Conservation (phyloP, 169 alveolate genomes). For the Eimeria necatrix region DNA sequence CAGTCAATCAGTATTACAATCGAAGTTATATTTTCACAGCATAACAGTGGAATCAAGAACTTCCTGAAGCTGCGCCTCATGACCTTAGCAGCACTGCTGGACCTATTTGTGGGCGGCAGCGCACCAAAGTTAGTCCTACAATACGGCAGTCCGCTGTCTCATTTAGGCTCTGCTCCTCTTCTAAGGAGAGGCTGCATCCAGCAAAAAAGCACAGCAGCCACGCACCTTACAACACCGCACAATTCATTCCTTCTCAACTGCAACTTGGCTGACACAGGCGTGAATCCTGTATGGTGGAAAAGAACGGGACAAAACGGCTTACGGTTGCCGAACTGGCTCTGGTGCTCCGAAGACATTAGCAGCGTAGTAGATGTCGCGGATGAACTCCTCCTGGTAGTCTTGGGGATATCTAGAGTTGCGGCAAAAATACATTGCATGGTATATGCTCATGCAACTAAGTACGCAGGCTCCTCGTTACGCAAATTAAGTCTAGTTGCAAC, state of each 20-base stretch:
- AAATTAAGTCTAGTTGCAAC: neutral
- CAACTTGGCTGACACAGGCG: too few relatives aligned
- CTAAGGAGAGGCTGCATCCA: constrained; percentile 80
- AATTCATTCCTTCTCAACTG: too few relatives aligned
- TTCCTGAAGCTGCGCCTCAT: too few relatives aligned
- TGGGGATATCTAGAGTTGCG: constrained; percentile 91
- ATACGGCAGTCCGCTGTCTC: constrained; percentile 86
- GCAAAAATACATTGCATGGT: too few relatives aligned
- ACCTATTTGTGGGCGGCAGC: neutral
- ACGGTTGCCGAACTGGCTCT: constrained; percentile 75
- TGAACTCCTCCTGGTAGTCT: constrained; percentile 93
- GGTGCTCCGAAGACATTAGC: constrained; percentile 93
- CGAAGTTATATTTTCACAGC: neutral
- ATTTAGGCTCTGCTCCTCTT: constrained; percentile 87
- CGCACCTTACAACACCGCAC: neutral
- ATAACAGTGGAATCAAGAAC: neutral
- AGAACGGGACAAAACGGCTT: constrained; percentile 28
- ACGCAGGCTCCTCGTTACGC: neutral
- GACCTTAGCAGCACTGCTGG: too few relatives aligned
- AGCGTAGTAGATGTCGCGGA: constrained; percentile 96
- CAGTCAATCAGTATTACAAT: neutral
- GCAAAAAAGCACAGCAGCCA: neutral
- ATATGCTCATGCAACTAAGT: too few relatives aligned
- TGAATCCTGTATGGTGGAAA: too few relatives aligned
- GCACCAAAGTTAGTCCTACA: constrained; percentile 87